phyloP scores from a whole-genome alignment of 2,329 filamentous ascomycete genomes.

The Volutella citrinella region DNA sequence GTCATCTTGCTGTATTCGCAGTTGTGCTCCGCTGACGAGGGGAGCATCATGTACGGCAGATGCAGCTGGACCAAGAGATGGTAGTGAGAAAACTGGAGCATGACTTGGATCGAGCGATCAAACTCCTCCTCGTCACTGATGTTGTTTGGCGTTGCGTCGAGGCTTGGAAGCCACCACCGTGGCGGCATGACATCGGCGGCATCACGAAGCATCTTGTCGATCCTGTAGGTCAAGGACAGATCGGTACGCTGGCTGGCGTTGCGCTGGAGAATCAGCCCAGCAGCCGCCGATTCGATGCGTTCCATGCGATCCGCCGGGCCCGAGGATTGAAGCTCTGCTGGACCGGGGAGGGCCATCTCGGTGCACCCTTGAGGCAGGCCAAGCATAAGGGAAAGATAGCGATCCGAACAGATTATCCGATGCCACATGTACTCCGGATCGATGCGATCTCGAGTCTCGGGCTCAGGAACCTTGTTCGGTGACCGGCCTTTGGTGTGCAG shows the following conservation, averaged over 20 bases:
- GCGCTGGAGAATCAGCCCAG: constrained; percentile 44
- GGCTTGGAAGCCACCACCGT: constrained; percentile 46
- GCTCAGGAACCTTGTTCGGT: constrained; percentile 6
- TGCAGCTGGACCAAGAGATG: constrained; percentile 50
- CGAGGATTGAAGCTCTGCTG: constrained; percentile 27
- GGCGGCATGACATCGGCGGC: constrained; percentile 38
- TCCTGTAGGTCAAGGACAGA: constrained; percentile 34
- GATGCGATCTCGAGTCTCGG: constrained; percentile 13
- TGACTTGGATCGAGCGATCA: constrained; percentile 30
- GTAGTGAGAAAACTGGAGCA: constrained; percentile 49
- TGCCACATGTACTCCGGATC: constrained; percentile 42
- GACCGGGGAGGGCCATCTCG: constrained; percentile 34
- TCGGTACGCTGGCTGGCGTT: constrained; percentile 30
- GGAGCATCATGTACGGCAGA: too few relatives aligned
- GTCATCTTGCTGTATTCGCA: constrained; percentile 44
- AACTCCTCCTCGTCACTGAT: constrained; percentile 15
- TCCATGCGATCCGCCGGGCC: constrained; percentile 42
- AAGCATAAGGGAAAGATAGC: constrained; percentile 46
- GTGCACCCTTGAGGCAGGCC: constrained; percentile 41
- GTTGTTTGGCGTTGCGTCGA: constrained; percentile 14
- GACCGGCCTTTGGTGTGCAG: constrained; percentile 22
- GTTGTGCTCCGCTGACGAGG: too few relatives aligned
- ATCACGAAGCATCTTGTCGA: constrained; percentile 45
- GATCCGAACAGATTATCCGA: constrained; percentile 42
- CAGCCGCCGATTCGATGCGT: constrained; percentile 39